Evolutionary conservation across 1,139 yeast genomes (phyloP).

Genomic region (Yarrowia galli): DNA sequence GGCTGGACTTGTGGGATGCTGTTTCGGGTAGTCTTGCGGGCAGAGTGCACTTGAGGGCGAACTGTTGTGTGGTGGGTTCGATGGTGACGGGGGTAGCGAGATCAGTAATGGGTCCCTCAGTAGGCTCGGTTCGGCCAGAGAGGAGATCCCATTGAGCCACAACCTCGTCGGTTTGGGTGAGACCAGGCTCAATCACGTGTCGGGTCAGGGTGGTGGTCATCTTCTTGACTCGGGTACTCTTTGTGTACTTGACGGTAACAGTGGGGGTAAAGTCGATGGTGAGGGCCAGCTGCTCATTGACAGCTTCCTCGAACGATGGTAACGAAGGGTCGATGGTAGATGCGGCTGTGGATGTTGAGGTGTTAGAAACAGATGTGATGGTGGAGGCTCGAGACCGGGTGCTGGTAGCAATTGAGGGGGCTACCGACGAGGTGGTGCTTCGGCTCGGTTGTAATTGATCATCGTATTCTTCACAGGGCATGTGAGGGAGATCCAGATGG

Average conservation of each 20-base stretch:
- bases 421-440: conserved; percentile 10
- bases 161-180: conserved; percentile 21
- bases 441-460: conserved; percentile 11
- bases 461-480: conserved; percentile 38
- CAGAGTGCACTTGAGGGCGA: conserved; percentile 21
- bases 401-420: conserved; percentile 7
- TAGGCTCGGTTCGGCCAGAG: conserved; percentile 10
- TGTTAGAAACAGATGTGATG: neutral
- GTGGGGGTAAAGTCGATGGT: conserved; percentile 20
- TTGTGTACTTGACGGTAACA: conserved; percentile 16
- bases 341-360: neutral
- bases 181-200: conserved; percentile 9
- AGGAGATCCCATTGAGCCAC: conserved; percentile 30
- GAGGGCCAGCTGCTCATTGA: conserved; percentile 29
- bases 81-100: conserved; percentile 11
- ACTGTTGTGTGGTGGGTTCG: conserved; percentile 19
- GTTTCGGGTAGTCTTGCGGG: conserved; percentile 36
- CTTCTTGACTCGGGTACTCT: conserved; percentile 33
- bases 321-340: conserved; percentile 17
- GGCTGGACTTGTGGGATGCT: conserved; percentile 25
- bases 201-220: conserved; percentile 15
- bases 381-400: conserved; percentile 21
- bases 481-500: conserved; percentile 34
- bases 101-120: conserved; percentile 16
- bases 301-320: conserved; percentile 36